phyloP scores from a whole-genome alignment of 2,329 filamentous ascomycete species.

The Xylaria sp. region DNA sequence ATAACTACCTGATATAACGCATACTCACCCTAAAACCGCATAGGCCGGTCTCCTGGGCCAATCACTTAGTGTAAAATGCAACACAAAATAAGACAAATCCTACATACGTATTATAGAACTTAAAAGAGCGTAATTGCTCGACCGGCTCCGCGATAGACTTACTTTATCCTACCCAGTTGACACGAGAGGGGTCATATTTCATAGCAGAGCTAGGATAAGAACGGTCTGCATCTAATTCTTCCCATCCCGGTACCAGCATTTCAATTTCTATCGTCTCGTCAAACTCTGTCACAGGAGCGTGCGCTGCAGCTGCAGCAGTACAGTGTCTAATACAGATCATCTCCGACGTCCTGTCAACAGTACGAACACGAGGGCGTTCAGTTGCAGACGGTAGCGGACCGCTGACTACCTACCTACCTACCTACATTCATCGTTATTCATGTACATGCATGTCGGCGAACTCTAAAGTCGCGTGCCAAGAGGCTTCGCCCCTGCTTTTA shows the following conservation, averaged over 20 bases:
- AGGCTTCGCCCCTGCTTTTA: not conserved
- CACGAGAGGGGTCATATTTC: no score
- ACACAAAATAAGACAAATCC: not conserved
- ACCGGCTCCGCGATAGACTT: not conserved
- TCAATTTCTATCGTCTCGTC: not conserved
- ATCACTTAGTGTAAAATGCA: not conserved
- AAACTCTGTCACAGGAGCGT: not conserved
- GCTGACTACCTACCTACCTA: not conserved
- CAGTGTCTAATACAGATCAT: not conserved
- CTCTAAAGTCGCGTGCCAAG: constrained; percentile 9
- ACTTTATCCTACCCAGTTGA: not conserved
- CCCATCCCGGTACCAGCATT: not conserved
- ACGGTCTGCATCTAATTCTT: not conserved
- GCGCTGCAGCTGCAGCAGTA: not conserved
- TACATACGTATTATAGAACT: not conserved
- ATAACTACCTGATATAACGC: not conserved
- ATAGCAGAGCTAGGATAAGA: not conserved
- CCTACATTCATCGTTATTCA: not conserved
- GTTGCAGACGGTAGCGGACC: constrained; percentile 3
- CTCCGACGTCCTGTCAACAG: not conserved
- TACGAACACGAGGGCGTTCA: not conserved
- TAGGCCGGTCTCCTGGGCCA: not conserved
- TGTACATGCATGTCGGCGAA: not conserved
- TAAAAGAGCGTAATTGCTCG: not conserved
- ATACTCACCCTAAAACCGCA: not conserved